Conservation (phyloP, 2,329 filamentous ascomycete genomes). For the Zalaria obscura region DNA sequence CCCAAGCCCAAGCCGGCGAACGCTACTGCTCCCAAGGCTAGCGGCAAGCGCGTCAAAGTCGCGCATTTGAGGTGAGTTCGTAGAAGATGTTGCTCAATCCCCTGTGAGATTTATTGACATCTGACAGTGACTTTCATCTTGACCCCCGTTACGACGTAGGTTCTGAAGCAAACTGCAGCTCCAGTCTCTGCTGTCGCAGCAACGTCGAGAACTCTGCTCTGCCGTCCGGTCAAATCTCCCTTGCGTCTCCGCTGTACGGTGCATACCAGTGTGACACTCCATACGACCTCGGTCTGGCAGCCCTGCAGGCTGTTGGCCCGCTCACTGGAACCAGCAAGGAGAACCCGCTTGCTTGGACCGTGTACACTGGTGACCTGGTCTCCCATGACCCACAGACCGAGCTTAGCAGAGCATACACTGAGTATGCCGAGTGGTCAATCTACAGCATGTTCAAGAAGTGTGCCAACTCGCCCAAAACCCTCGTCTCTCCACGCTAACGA, state of each 20-base stretch:
- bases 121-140: conserved; percentile 20
- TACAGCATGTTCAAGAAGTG: conserved; percentile 43
- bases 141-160: conserved; percentile 39
- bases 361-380: conserved; percentile 44
- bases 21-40: conserved; percentile 28
- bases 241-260: conserved; percentile 40
- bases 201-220: conserved; percentile 23
- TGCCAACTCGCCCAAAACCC: background rate
- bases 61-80: conserved; percentile 36
- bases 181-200: conserved; percentile 37
- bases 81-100: conserved; percentile 19
- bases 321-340: conserved; percentile 38
- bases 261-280: conserved; percentile 43
- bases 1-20: conserved; percentile 40
- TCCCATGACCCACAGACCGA: conserved; percentile 40
- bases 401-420: conserved; percentile 36
- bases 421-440: conserved; percentile 39
- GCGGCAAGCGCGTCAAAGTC: conserved; percentile 41
- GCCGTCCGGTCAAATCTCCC: conserved; percentile 18
- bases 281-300: conserved; percentile 41
- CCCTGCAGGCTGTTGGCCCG: conserved; percentile 40
- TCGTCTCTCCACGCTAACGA: too few species aligned
- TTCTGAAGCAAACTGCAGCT: conserved; percentile 40
- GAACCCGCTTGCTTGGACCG: conserved; percentile 35
- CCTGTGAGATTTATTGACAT: conserved; percentile 1